These are phyloP conservation scores for Pseudogymnoascus sp. DNA, from an alignment of 2,329 filamentous ascomycete species.

Conservation along the genomic window DNA sequence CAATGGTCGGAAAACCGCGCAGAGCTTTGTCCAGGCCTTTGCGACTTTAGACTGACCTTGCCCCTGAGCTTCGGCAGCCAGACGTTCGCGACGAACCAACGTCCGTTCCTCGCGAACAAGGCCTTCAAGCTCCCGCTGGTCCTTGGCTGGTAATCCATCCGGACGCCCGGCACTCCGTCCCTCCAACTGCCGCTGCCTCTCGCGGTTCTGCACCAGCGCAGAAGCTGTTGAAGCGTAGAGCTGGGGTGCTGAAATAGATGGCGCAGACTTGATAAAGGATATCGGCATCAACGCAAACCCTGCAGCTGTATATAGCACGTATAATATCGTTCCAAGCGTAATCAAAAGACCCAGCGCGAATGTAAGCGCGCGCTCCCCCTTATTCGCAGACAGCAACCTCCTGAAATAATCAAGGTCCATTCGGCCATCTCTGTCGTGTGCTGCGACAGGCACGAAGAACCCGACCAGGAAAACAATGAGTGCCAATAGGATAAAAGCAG, in stretches of 20 bases:
- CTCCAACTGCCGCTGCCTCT: constrained; percentile 87
- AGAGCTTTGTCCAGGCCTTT: constrained; percentile 70
- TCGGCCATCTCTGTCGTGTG: constrained; percentile 37
- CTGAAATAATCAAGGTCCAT: constrained; percentile 90
- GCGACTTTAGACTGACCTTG: constrained; percentile 71
- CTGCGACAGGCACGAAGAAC: constrained; percentile 83
- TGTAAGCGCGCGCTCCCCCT: constrained; percentile 85
- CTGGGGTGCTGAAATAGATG: constrained; percentile 75
- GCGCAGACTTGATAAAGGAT: constrained; percentile 85
- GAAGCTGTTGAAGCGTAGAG: constrained; percentile 70
- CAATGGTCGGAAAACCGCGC: constrained; percentile 77
- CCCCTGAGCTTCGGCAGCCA: constrained; percentile 76
- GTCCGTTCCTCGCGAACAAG: constrained; percentile 88
- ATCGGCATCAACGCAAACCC: constrained; percentile 86
- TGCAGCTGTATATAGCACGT: constrained; percentile 80
- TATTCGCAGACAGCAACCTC: constrained; percentile 73
- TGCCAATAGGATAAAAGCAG: constrained; percentile 74
- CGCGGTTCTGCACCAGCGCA: constrained; percentile 79
- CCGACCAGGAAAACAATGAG: constrained; percentile 82
- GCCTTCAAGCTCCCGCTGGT: constrained; percentile 80
- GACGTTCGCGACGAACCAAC: constrained; percentile 77
- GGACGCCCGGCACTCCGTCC: constrained; percentile 72
- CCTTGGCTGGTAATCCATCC: constrained; percentile 72
- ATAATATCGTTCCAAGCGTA: constrained; percentile 77
- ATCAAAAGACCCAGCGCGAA: constrained; percentile 87